Evolutionary conservation across 164 flowering plant species (phyloP), one percentile per base, ranked within the genome.

Genomic region (Euptelea pleiosperma): DNA sequence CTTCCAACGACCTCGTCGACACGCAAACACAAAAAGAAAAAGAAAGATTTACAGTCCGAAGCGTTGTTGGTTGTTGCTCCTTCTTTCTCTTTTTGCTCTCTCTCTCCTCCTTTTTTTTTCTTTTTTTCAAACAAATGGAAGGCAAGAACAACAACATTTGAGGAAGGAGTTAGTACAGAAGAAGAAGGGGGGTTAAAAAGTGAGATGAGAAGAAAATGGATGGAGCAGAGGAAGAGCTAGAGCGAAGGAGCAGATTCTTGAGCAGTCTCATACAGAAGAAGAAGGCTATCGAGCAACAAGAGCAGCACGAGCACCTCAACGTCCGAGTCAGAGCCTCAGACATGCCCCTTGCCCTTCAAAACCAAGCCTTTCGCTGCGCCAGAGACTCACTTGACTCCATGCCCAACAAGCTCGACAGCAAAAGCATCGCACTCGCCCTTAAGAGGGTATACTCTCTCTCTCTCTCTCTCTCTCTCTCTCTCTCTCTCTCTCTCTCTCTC

Each of bases 371-470:
- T 54, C 58, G 59, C 4, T 84, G 80, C 43, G 88, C 98, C 0
- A 74, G 83, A 16, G 82, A 78, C 22, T 73, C 49, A 22, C 82
- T 87, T 66, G 83, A 87, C 52, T 75, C 95, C 69, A 80, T 77
- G 89, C 61, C 86, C 63, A 72, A 57, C 34, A 89, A 89, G 68
- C 79, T 87, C 33, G 96, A 92, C 74, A 89, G 85, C 65, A 92
- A 89, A 73, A 76, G 86, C 66, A 69, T 92, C 16, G 98, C 98
- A 57, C 96, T 92, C 50, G 83, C 90, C 18, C 91, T 89, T 25
- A 89, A 92, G 56, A 92, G 82, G 91, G 98, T 82, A 51, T 12
- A 36, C 41, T 6, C 10, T 21, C 24, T 56, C 47, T 21, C 30
- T 25, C 24, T 44, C n/a, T 30, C 55, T 57, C 25, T 31, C 12